These are phyloP conservation scores for Penicillium subrubescens DNA, from an alignment of 495 filamentous ascomycete genomes.

Conservation along the genomic window DNA sequence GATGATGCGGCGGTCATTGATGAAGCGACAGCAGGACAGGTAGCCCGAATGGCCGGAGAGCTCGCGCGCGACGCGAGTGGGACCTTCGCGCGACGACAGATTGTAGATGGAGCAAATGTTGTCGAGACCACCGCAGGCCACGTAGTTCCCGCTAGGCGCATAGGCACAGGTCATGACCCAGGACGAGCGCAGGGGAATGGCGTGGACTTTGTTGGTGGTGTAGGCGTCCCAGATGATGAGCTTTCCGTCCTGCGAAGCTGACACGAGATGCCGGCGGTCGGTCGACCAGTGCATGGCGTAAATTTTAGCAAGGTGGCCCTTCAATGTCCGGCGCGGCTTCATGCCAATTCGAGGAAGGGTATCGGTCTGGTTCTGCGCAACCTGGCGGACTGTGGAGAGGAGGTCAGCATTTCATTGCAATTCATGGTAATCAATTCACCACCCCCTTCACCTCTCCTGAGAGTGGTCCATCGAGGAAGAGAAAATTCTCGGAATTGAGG, in stretches of 20 bases:
- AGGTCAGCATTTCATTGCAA: slow-evolving; percentile 17
- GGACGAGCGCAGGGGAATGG: slow-evolving; percentile 95
- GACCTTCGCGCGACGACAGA: slow-evolving; percentile 91
- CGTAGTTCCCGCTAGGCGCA: slow-evolving; percentile 96
- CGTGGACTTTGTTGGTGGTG: slow-evolving; percentile 99
- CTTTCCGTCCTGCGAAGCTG: slow-evolving; percentile 98
- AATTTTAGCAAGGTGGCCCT: slow-evolving; percentile 98
- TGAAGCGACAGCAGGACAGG: slow-evolving; percentile 97
- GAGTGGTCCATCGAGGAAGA: background rate
- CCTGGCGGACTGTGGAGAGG: slow-evolving; percentile 73
- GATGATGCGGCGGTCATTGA: slow-evolving; percentile 96
- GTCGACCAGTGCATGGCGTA: slow-evolving; percentile 99
- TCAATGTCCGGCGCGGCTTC: slow-evolving; percentile 92
- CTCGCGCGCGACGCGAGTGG: slow-evolving; percentile 93
- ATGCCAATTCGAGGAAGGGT: slow-evolving; percentile 88
- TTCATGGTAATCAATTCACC: background rate
- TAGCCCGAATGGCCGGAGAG: slow-evolving; percentile 97
- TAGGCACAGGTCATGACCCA: slow-evolving; percentile 99
- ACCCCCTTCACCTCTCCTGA: background rate
- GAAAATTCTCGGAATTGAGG: background rate
- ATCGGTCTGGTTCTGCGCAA: slow-evolving; percentile 87
- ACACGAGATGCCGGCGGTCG: slow-evolving; percentile 95
- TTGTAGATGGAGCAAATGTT: slow-evolving; percentile 99
- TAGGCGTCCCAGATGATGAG: slow-evolving; percentile 99
- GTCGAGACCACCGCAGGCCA: slow-evolving; percentile 96